These are phyloP conservation scores for Globisporangium viniferum DNA, from an alignment of 352 stramenopile species.

Conservation along the genomic window DNA sequence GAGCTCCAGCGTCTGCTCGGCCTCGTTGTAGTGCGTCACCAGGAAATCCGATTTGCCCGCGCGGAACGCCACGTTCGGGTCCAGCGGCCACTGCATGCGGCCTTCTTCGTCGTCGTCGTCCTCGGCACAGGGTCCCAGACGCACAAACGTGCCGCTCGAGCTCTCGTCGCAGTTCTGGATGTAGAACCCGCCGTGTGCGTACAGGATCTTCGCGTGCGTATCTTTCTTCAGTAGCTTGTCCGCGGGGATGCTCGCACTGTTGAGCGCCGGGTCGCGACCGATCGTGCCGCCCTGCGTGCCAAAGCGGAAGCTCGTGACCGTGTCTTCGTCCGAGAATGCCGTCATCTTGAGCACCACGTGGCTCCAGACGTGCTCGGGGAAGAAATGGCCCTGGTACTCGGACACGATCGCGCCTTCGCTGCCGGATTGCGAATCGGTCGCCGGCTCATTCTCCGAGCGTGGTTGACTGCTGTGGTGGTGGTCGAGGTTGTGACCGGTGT, in stretches of 20 bases:
- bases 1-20: slow-evolving; percentile 52
- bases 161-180: slow-evolving; percentile 43
- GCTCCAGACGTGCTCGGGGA: slow-evolving; percentile 49
- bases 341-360: slow-evolving; percentile 86
- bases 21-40: slow-evolving; percentile 53
- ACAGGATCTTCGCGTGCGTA: slow-evolving; percentile 59
- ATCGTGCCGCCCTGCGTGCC: slow-evolving; percentile 46
- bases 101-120: slow-evolving; percentile 39
- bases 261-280: slow-evolving; percentile 35
- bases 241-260: slow-evolving; percentile 66
- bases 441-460: neutral
- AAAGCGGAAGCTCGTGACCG: slow-evolving; percentile 75
- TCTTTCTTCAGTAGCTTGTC: slow-evolving; percentile 55
- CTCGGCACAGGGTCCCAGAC: slow-evolving; percentile 38
- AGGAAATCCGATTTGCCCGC: slow-evolving; percentile 80
- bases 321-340: slow-evolving; percentile 68
- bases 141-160: slow-evolving; percentile 67
- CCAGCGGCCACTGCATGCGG: slow-evolving; percentile 79
- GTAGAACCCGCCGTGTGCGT: slow-evolving; percentile 61
- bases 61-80: slow-evolving; percentile 60
- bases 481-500: neutral
- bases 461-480: neutral
- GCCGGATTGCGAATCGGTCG: slow-evolving; percentile 3
- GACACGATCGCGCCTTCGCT: slow-evolving; percentile 8
- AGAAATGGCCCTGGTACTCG: slow-evolving; percentile 25